These are phyloP conservation scores for Neurospora cerealis DNA, from an alignment of 495 filamentous ascomycete genomes.

Conservation along the genomic window DNA sequence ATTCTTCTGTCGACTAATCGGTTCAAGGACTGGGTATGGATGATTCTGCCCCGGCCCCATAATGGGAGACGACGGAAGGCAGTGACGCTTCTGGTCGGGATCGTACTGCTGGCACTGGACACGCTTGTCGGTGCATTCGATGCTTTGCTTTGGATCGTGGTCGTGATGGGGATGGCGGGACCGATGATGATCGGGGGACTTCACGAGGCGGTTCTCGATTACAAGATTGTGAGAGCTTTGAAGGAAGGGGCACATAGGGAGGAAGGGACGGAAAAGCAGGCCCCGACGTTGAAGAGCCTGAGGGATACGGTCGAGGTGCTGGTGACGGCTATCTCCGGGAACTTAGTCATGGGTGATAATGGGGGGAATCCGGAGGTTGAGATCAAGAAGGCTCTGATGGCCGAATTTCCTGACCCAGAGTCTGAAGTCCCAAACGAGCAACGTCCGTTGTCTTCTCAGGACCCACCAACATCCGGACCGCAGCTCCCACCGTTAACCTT, in stretches of 20 bases:
- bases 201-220: not conserved
- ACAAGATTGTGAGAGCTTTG: not conserved
- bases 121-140: not conserved
- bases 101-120: not conserved
- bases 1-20: not conserved
- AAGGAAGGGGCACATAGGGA: not conserved
- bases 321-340: not conserved
- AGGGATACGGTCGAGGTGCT: not conserved
- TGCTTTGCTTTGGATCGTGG: conserved; percentile 1
- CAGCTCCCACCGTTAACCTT: too few species aligned
- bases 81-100: not conserved
- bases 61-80: not conserved
- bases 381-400: not conserved
- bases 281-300: not conserved
- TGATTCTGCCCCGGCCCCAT: not conserved
- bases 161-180: not conserved
- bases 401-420: not conserved
- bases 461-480: not conserved
- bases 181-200: conserved; percentile 4
- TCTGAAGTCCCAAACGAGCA: not conserved
- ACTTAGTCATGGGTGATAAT: not conserved
- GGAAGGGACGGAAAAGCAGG: not conserved
- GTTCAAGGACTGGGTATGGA: not conserved
- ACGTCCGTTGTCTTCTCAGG: not conserved
- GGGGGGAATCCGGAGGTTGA: not conserved